Base-by-base conservation (phyloP, 2,329 filamentous ascomycete genomes). In the Aspergillus unguis region DNA sequence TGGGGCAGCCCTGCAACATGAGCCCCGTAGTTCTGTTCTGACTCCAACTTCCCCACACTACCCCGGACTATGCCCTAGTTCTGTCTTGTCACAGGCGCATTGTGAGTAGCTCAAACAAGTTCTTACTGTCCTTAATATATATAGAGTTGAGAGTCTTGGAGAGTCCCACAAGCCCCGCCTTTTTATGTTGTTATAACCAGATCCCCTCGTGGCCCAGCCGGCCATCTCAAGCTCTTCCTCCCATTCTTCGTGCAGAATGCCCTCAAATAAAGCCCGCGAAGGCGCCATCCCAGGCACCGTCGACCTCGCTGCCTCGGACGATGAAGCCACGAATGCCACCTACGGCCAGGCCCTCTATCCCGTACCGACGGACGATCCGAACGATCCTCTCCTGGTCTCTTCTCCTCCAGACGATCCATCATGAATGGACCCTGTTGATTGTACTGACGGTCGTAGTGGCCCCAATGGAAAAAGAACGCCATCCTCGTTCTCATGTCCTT, bases 271-370 rank as follows among this genome's bases (percentile, higher is more conserved):
- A 67, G 80, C 80, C 4, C 79, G 77, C 54, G 80, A 82, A 64
- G 79, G 76, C 57, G 77, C 77, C 32, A 73, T 83, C 29, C 80
- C 80, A 0, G 81, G 80, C 3, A 84, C 81, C 0, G 80, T 83
- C 38, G 77, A 83, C 60, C 69, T 84, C 11, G 68, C 73, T 49
- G 76, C 73, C 8, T 64, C 57, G 73, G 81, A 83, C 69, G 81
- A 80, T 42, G 81, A 84, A 59, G 81, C 84, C 58, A 81, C 80
- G 1, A 80, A 72, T 0, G 7, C 36, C 17, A 48, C 36, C 11
- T 81, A 81, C 53, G 82, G 82, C 25, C 81, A 84, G 63, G 82
- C 82, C 2, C 71, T 85, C 3, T 85, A 79, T 58, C 82, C 82
- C 1, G 81, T 84, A 1, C 82, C 82, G 2, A 79, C 81, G 1